Evolutionary conservation across 2,329 filamentous ascomycete species (phyloP), one percentile per base, ranked within the genome.

Genomic region (Monosporascus sp.): DNA sequence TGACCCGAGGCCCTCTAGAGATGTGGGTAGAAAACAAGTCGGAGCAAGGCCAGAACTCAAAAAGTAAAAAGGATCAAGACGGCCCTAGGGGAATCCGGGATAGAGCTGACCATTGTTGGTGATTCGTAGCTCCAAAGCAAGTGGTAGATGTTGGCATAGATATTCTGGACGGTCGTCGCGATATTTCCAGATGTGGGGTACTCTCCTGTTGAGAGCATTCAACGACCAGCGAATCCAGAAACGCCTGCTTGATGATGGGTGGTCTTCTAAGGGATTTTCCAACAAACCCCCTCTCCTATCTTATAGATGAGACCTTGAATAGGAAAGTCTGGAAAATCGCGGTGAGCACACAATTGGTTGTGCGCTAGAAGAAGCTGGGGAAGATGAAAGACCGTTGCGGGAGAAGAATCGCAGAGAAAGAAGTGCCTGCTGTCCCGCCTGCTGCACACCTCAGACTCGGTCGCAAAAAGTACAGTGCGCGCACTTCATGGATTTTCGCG

Each of bases 101-200:
- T 74, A 71, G 73, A 70, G 75, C 72, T 76, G 75, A 74, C 80
- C 79, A 82, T 82, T 70, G 78, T 81, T 70, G 43, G 74, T 74
- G 65, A 69, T 67, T 64, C 65, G 62, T 67, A 62, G 67, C 61
- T 68, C 68, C 55, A 54, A 51, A 50, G 70, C 73, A 64, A 63
- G 69, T 58, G 62, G 61, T 57, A 48, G 55, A 58, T 56, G 60
- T 62, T 37, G 52, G 55, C 51, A 53, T 57, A 54, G 57, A 56
- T 44, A 49, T 50, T 47, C 45, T 57, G 44, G 48, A 54, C 58
- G 56, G 38, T 31, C 24, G 48, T 50, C 38, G 27, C 39, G 20
- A 43, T 24, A 45, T 53, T 24, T 38, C 27, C 17, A 15, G 22
- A 27, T 45, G 45, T 52, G 43, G 43, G 51, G 41, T 52, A 20